phyloP scores from a whole-genome alignment of 1,284 basidiomycete genomes.

The Moesziomyces antarcticus region DNA sequence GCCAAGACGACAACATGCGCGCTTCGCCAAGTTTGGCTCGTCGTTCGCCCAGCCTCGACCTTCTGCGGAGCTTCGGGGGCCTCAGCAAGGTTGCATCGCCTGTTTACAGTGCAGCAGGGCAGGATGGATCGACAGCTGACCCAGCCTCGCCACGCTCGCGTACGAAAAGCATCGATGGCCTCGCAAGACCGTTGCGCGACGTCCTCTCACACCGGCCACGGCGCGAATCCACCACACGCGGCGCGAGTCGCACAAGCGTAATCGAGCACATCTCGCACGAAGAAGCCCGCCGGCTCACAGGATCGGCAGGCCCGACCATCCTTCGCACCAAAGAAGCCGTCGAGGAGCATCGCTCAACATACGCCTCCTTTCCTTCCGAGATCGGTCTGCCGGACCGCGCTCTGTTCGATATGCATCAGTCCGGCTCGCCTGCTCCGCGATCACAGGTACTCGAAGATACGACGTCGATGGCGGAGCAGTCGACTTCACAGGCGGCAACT shows the following conservation, averaged over 20 bases:
- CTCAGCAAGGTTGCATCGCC: slow-evolving; percentile 1
- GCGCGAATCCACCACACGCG: slow-evolving; percentile 8
- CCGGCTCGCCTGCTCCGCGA: neutral
- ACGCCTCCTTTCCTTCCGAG: slow-evolving; percentile 11
- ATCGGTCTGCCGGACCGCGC: slow-evolving; percentile 13
- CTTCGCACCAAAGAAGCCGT: slow-evolving; percentile 27
- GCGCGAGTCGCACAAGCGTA: slow-evolving; percentile 21
- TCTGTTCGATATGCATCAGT: slow-evolving; percentile 11
- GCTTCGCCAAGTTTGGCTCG: slow-evolving; percentile 14
- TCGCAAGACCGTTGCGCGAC: slow-evolving; percentile 23
- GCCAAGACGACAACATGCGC: neutral
- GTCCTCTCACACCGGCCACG: slow-evolving; percentile 20
- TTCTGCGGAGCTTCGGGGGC: slow-evolving; percentile 16
- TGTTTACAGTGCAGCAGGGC: neutral
- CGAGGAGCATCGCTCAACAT: slow-evolving; percentile 24
- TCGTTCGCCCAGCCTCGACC: slow-evolving; percentile 24
- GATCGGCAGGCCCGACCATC: slow-evolving; percentile 19
- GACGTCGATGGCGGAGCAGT: neutral
- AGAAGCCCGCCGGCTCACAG: slow-evolving; percentile 28
- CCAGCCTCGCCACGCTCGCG: slow-evolving; percentile 18
- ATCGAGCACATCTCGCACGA: slow-evolving; percentile 45
- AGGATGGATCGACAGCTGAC: neutral
- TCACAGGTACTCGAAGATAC: no score
- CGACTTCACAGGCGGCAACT: neutral
- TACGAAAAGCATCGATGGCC: slow-evolving; percentile 36